Percentiles rank a stretch among this genome's conserved stretches.
Conservation (phyloP, 192 early-diverging fungal species). For the Rhizoclosmatium globosum region DNA sequence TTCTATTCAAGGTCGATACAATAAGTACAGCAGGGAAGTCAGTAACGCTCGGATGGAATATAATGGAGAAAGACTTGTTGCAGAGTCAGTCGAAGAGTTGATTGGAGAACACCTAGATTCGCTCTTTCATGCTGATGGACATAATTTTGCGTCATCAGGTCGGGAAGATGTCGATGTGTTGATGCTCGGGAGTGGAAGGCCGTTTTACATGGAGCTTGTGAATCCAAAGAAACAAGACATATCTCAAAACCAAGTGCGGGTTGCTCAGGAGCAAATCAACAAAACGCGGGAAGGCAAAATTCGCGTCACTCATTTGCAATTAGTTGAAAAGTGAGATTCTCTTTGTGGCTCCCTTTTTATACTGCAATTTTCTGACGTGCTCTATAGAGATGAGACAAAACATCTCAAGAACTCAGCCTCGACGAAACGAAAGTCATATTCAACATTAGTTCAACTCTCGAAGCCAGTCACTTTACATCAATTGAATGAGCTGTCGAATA, state of each 20-base stretch:
- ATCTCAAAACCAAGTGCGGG: conserved; percentile 34
- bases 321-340: conserved; percentile 43
- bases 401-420: conserved; percentile 52
- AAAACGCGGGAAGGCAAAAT: conserved; percentile 41
- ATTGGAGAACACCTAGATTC: conserved; percentile 36
- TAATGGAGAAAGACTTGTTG: conserved; percentile 70
- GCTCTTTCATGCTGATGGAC: conserved; percentile 47
- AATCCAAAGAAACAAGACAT: conserved; percentile 69
- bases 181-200: conserved; percentile 91
- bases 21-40: conserved; percentile 61
- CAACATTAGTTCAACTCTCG: conserved; percentile 44
- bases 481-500: conserved; percentile 32
- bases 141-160: conserved; percentile 85
- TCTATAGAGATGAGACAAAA: conserved; percentile 45
- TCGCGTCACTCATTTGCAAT: conserved; percentile 45
- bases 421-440: conserved; percentile 60
- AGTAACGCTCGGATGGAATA: conserved; percentile 89
- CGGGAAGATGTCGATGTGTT: conserved; percentile 94
- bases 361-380: neutral
- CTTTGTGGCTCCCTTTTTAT: neutral
- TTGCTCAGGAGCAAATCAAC: conserved; percentile 52
- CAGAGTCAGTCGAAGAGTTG: conserved; percentile 83
- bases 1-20: conserved; percentile 48
- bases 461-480: conserved; percentile 27
- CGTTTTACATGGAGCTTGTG: conserved; percentile 88